A percentile compares a stretch with the other conserved stretches of the same genome.
Conservation (phyloP, 2,329 filamentous ascomycete species). For the Aspergillus sp. region DNA sequence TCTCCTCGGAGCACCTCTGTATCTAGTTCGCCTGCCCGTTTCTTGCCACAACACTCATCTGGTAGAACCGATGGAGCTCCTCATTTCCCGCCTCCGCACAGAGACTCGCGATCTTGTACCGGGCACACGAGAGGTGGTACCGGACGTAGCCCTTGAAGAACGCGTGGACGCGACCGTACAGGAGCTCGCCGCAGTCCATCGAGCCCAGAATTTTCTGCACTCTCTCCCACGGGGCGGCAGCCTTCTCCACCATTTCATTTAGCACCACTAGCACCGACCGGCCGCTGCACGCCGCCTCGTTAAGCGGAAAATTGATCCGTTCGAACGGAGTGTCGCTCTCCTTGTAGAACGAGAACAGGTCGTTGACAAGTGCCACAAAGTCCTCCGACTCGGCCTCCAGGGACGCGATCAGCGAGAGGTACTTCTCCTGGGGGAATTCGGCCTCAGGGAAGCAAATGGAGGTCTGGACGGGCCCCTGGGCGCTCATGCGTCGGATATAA, state of each 20-base stretch:
- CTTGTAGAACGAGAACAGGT: neutral
- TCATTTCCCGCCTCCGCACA: neutral
- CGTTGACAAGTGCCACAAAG: neutral
- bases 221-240: neutral
- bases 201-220: neutral
- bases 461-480: neutral
- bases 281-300: neutral
- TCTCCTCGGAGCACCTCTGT: too few species aligned
- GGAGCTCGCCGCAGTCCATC: neutral
- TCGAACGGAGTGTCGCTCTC: neutral
- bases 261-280: neutral
- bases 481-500: neutral
- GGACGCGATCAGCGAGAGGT: neutral
- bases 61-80: neutral
- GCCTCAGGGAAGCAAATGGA: conserved; percentile 3
- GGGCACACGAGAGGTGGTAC: neutral
- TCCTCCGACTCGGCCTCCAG: neutral
- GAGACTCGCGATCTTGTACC: neutral
- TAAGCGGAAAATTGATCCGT: neutral
- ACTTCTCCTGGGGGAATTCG: neutral
- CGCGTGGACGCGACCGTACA: neutral
- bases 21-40: neutral
- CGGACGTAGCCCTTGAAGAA: neutral
- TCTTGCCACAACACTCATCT: neutral
- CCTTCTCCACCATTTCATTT: neutral